Evolutionary conservation across 73 alveolate species (phyloP).

Genomic region (Tetrahymena borealis): DNA sequence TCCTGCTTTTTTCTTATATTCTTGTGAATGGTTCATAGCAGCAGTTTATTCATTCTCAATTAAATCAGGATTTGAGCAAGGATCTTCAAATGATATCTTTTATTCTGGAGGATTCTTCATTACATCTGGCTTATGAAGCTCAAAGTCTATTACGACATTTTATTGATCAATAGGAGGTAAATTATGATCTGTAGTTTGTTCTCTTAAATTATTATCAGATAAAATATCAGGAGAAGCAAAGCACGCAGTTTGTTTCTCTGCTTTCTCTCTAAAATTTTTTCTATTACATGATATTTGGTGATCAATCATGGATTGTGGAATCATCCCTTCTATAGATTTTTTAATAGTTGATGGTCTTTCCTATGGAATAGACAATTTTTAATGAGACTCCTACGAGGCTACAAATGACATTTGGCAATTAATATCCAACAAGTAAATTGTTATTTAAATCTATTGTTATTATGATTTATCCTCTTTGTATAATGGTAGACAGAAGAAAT

Average conservation of each 20-base stretch:
- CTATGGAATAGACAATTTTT: neutral
- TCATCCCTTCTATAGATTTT: neutral
- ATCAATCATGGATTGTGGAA: neutral
- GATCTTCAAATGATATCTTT: neutral
- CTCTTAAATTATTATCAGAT: too few species aligned
- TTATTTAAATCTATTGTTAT: too few species aligned
- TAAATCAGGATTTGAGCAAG: neutral
- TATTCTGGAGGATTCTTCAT: neutral
- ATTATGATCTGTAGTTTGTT: too few species aligned
- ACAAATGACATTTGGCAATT: neutral
- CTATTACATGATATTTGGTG: neutral
- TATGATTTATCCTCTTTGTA: too few species aligned
- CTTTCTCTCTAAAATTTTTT: neutral
- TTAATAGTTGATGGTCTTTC: neutral
- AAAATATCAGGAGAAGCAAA: too few species aligned
- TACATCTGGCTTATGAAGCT: neutral
- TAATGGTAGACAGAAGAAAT: too few species aligned
- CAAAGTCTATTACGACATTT: neutral
- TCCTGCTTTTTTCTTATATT: neutral
- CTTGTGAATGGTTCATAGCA: neutral
- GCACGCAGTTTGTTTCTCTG: neutral
- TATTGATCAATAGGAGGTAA: too few species aligned
- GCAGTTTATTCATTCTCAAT: neutral
- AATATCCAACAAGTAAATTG: too few species aligned
- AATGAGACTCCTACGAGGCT: neutral